Base-by-base conservation (phyloP, 2,329 filamentous ascomycete species). In the Aspergillus tubingensis region DNA sequence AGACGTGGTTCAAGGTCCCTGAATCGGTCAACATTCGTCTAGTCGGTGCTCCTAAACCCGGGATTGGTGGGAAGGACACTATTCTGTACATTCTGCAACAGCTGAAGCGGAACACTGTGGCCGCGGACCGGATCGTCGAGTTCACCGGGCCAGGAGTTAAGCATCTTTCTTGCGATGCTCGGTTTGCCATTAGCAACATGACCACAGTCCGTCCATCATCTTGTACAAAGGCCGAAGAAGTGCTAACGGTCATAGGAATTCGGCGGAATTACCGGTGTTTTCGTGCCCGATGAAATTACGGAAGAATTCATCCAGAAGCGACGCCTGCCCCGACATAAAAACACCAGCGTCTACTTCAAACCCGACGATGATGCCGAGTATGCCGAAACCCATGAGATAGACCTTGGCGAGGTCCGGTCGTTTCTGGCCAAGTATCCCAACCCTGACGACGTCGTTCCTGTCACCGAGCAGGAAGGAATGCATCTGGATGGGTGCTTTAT, bases 101-200 rank as follows among this genome's bases (percentile, higher is more conserved):
- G 50, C 66, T 82, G 27, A 81, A 81, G 66, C 65, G 80, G 17
- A 82, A 82, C 58, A 82, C 79, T 0, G 74, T 81, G 5, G 80
- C 80, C 1, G 72, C 75, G 0, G 75, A 81, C 17, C 66, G 80
- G 3, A 74, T 80, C 6, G 79, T 82, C 2, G 80, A 82, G 65
- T 82, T 79, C 56, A 74, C 69, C 4, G 80, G 80, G 0, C 73
- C 78, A 0, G 79, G 80, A 0, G 62, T 77, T 1, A 60, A 72
- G 27, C 67, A 76, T 56, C 68, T 82, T 2, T 77, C 74, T 0
- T 72, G 68, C 13, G 80, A 82, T 68, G 79, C 78, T 0, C 69
- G 80, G 2, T 82, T 82, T 66, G 79, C 80, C 0, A 80, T 82
- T 54, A 70, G 73, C 19, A 82, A 82, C 58, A 82, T 82, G 80